Evolutionary conservation across 164 flowering plant species (phyloP).

Genomic region (Vitis vinifera): DNA sequence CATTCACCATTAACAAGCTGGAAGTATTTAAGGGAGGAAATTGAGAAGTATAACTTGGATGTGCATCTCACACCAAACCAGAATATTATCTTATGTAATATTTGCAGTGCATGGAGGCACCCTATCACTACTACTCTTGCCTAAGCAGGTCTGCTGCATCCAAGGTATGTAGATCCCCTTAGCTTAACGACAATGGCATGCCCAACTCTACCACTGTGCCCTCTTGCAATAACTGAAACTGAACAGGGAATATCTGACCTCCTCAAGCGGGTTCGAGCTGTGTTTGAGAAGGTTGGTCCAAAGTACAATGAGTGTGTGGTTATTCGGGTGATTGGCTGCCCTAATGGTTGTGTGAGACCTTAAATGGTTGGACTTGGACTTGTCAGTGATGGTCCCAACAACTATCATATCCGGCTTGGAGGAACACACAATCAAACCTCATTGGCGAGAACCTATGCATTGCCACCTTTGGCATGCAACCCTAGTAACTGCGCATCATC

Average conservation of each 20-base stretch:
- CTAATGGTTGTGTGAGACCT: constrained; percentile 97
- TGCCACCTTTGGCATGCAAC: too few species aligned
- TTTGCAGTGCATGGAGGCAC: constrained; percentile 71
- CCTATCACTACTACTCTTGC: constrained; percentile 83
- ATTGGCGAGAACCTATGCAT: constrained; percentile 45
- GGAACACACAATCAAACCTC: constrained; percentile 85
- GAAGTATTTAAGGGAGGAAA: constrained; percentile 78
- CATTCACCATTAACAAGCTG: constrained; percentile 61
- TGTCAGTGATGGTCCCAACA: constrained; percentile 98
- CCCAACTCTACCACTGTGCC: constrained; percentile 95
- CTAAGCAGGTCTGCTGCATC: constrained; percentile 80
- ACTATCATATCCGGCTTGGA: constrained; percentile 99
- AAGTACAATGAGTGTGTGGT: constrained; percentile 79
- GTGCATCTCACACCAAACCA: constrained; percentile 95
- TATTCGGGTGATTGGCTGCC: constrained; percentile 92
- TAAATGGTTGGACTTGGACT: constrained; percentile 99
- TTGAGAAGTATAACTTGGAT: constrained; percentile 80
- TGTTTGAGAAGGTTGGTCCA: constrained; percentile 96
- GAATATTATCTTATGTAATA: constrained; percentile 81
- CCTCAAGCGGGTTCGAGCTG: constrained; percentile 85
- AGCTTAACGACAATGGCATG: constrained; percentile 97
- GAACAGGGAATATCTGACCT: constrained; percentile 91
- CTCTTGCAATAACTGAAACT: constrained; percentile 95
- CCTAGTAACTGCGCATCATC: too few species aligned
- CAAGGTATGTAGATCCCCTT: constrained; percentile 85